phyloP scores from a whole-genome alignment of 257 asterid genomes.

The Echites panduratus region DNA sequence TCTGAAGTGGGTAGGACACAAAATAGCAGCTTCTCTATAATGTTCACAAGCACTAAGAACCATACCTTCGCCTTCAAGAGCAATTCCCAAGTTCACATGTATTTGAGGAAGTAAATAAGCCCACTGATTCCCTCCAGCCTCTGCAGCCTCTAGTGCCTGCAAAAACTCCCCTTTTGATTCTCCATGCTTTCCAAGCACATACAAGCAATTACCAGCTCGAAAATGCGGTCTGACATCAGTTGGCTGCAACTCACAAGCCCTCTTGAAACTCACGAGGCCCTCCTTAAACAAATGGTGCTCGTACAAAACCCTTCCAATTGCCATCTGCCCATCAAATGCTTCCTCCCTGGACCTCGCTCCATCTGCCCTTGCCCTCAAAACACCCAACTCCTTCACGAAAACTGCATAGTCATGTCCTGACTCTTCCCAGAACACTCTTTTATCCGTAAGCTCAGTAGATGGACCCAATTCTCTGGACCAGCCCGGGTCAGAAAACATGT shows the following conservation, averaged over 20 bases:
- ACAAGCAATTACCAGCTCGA: conserved; percentile 82
- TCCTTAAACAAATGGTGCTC: conserved; percentile 82
- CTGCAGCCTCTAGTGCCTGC: conserved; percentile 92
- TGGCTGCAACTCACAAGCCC: conserved; percentile 91
- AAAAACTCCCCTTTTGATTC: conserved; percentile 85
- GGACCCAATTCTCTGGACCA: conserved; percentile 97
- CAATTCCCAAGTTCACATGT: conserved; percentile 92
- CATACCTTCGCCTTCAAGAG: conserved; percentile 98
- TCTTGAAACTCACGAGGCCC: conserved; percentile 83
- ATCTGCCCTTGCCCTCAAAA: conserved; percentile 84
- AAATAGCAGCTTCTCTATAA: conserved; percentile 97
- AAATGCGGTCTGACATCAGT: conserved; percentile 95
- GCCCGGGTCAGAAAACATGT: conserved; percentile 82
- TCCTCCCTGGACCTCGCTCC: conserved; percentile 85
- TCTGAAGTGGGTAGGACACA: conserved; percentile 94
- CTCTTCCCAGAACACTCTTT: conserved; percentile 79
- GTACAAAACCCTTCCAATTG: conserved; percentile 72
- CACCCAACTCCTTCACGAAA: conserved; percentile 82
- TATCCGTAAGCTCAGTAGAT: conserved; percentile 55
- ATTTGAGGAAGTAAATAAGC: conserved; percentile 96
- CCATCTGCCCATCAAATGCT: conserved; percentile 99
- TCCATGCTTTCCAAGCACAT: conserved; percentile 61
- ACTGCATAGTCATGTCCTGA: conserved; percentile 59
- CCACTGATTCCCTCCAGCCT: conserved; percentile 95
- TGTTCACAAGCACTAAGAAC: conserved; percentile 96